These are phyloP conservation scores for Vaccinium vitisidaea DNA, from an alignment of 148 eudicot species.

Conservation along the genomic window DNA sequence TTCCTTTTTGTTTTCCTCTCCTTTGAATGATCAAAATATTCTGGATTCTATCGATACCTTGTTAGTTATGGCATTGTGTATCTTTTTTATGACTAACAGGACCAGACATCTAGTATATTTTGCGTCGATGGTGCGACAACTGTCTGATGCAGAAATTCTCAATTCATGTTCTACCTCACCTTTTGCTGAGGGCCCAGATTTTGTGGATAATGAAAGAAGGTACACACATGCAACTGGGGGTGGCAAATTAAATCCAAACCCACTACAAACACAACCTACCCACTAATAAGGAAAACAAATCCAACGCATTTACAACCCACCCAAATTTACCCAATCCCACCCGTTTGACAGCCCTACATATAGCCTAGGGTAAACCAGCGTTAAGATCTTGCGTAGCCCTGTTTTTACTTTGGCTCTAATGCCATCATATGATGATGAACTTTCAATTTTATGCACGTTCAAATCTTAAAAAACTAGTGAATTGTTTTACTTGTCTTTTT, in stretches of 20 bases:
- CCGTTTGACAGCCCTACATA: too few species aligned
- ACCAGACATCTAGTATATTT: slow-evolving; percentile 28
- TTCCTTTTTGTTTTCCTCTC: neutral
- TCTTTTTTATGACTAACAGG: slow-evolving; percentile 36
- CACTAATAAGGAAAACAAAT: too few species aligned
- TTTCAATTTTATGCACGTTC: neutral
- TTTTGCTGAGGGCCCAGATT: slow-evolving; percentile 81
- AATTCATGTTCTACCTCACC: slow-evolving; percentile 78
- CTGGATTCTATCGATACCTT: neutral
- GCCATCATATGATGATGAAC: neutral
- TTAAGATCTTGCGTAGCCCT: neutral
- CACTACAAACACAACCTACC: too few species aligned
- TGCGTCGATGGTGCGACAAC: slow-evolving; percentile 38
- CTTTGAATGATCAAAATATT: neutral
- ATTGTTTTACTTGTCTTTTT: neutral
- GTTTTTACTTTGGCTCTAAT: neutral
- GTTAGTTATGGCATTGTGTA: neutral
- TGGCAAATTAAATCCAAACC: too few species aligned
- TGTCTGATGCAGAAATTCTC: slow-evolving; percentile 71
- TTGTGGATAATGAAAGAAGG: slow-evolving; percentile 70
- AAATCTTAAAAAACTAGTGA: neutral
- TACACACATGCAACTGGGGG: slow-evolving; percentile 16
- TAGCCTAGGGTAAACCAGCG: neutral
- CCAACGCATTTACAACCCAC: too few species aligned
- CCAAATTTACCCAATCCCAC: too few species aligned